Percentiles rank a stretch among this genome's conserved stretches.
These are phyloP conservation scores for Chloridella minuta DNA, from an alignment of 352 stramenopile species.

Conservation along the genomic window DNA sequence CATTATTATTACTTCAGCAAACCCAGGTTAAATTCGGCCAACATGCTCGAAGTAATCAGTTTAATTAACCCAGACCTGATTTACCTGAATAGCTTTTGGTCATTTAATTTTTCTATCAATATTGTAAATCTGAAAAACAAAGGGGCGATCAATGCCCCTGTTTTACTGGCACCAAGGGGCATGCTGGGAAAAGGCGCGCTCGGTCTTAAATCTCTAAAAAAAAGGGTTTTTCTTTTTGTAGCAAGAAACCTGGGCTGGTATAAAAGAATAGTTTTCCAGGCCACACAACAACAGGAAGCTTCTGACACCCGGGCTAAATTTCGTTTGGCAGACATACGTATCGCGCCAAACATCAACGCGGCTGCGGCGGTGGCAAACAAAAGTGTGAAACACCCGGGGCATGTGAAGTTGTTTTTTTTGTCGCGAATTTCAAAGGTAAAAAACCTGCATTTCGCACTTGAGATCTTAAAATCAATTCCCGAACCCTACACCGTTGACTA, in stretches of 20 bases:
- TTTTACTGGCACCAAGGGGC: not conserved
- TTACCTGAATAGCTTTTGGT: constrained; percentile 5
- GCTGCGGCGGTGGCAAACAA: not conserved
- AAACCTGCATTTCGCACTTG: not conserved
- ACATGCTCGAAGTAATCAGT: not conserved
- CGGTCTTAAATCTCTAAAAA: not conserved
- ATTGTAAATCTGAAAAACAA: not conserved
- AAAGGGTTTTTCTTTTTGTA: not conserved
- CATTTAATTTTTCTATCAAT: not conserved
- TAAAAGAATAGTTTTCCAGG: not conserved
- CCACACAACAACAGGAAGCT: not conserved
- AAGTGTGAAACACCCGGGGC: not conserved
- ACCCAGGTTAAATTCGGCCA: not conserved
- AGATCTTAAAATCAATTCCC: not conserved
- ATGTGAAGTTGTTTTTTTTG: not conserved
- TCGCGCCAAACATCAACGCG: not conserved
- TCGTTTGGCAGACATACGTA: not conserved
- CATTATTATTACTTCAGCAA: constrained; percentile 9
- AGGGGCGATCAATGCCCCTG: not conserved
- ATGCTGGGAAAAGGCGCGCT: not conserved
- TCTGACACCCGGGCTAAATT: not conserved
- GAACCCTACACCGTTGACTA: not conserved
- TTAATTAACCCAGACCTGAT: not conserved
- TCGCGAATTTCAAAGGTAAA: not conserved
- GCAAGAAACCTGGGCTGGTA: not conserved